Evolutionary conservation across 2,329 filamentous ascomycete species (phyloP), one percentile per base, ranked within the genome.

Genomic region (Pyrenochaeta sp.): DNA sequence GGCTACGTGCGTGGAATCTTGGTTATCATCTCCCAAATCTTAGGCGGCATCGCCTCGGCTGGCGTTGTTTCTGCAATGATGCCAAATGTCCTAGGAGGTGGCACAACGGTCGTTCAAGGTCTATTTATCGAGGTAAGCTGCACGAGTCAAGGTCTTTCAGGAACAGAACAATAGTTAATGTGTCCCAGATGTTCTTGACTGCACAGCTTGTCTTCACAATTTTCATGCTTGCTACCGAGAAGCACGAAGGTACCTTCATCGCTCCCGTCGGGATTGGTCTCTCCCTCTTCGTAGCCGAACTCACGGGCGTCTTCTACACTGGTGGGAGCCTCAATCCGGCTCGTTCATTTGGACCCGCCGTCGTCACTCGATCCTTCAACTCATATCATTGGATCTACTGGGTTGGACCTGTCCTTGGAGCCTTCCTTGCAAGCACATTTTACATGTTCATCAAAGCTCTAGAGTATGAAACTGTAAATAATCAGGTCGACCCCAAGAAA

Each of bases 261-360:
- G 89, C 89, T 0, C 89, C 90, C 0, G 77, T 92, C 3, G 88
- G 87, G 11, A 90, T 92, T 61, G 90, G 90, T 1, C 74, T 91
- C 2, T 80, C 88, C 0, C 81, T 92, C 48, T 91, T 92, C 72
- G 82, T 91, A 37, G 78, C 79, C 0, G 80, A 85, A 52, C 57
- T 86, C 43, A 75, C 79, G 3, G 82, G 75, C 14, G 76, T 79
- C 0, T 77, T 73, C 57, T 80, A 72, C 60, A 80, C 78, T 0
- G 78, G 78, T 7, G 78, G 78, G 3, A 74, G 69, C 10, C 47
- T 80, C 41, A 80, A 80, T 40, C 77, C 78, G 0, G 72, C 77
- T 0, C 58, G 78, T 0, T 71, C 63, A 14, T 78, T 80, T 29
- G 77, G 77, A 1, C 78, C 78, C 0, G 75, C 69, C 35, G 75